phyloP scores from a whole-genome alignment of 257 asterid species.

The Echium plantagineum region DNA sequence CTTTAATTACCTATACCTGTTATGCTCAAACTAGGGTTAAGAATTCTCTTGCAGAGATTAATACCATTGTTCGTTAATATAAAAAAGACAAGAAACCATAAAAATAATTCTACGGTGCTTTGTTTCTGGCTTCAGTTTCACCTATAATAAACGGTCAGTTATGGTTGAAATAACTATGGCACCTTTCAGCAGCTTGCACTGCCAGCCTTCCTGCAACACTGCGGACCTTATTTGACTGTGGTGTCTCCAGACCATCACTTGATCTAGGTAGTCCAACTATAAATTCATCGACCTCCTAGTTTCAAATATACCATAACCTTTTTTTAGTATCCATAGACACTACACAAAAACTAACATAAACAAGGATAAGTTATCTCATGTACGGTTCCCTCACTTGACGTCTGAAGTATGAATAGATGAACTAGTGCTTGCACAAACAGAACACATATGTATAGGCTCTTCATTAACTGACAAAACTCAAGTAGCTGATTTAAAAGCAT shows the following conservation, averaged over 20 bases:
- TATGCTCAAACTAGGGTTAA: too few relatives aligned
- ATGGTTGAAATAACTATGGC: not conserved
- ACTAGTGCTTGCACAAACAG: too few relatives aligned
- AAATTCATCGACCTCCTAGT: conserved; percentile 90
- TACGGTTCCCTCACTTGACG: not conserved
- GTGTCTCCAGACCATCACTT: conserved; percentile 67
- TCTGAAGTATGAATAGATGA: not conserved
- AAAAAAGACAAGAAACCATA: too few relatives aligned
- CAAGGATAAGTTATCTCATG: too few relatives aligned
- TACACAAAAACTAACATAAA: not conserved
- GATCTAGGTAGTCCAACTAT: conserved; percentile 79
- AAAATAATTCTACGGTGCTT: too few relatives aligned
- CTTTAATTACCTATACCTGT: too few relatives aligned
- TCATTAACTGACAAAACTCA: not conserved
- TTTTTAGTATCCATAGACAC: not conserved
- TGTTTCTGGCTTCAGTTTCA: not conserved
- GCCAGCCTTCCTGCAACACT: conserved; percentile 90
- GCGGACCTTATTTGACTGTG: conserved; percentile 81
- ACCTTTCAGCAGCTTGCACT: conserved; percentile 88
- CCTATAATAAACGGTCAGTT: too few relatives aligned
- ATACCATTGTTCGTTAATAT: too few relatives aligned
- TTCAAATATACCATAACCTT: conserved; percentile 7
- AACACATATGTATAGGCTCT: not conserved
- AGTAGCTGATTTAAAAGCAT: not conserved
- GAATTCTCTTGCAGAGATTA: too few relatives aligned